Evolutionary conservation across 2,329 filamentous ascomycete species (phyloP).

Genomic region (Claviceps arundinis): DNA sequence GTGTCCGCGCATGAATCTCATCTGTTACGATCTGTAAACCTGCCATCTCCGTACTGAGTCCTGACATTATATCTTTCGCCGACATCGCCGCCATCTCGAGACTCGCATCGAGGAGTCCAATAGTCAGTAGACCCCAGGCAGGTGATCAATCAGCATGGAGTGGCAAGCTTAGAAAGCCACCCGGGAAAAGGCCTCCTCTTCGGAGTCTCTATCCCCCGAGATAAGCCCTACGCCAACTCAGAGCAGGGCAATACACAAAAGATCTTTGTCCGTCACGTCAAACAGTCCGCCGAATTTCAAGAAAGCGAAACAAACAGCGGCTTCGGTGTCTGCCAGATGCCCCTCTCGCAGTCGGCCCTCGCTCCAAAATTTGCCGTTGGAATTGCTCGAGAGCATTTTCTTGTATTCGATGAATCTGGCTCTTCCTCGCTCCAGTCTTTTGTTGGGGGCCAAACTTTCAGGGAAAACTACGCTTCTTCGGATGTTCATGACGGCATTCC

Average conservation of each 20-base stretch:
- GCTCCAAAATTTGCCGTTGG: slow-evolving; percentile 30
- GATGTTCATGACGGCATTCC: no score
- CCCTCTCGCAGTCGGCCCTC: slow-evolving; percentile 9
- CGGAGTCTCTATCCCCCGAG: not conserved
- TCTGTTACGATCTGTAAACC: no score
- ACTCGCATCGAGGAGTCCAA: no score
- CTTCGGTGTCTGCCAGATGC: no score
- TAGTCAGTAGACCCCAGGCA: no score
- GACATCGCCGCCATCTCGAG: no score
- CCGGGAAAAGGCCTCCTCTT: not conserved
- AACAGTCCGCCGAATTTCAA: slow-evolving; percentile 4
- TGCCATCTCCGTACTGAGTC: no score
- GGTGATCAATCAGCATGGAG: no score
- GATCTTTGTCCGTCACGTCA: slow-evolving; percentile 8
- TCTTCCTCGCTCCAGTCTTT: slow-evolving; percentile 21
- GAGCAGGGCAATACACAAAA: slow-evolving; percentile 31
- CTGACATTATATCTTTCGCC: no score
- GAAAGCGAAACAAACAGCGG: slow-evolving; percentile 13
- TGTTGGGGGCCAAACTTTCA: slow-evolving; percentile 35
- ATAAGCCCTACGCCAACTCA: slow-evolving; percentile 38
- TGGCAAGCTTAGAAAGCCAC: not conserved
- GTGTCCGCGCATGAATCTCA: no score
- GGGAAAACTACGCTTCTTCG: slow-evolving; percentile 21
- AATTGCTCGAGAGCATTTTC: slow-evolving; percentile 41
- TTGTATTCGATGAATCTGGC: slow-evolving; percentile 23